Evolutionary conservation across 139 green algal species (phyloP), one percentile per base, ranked within the genome.

Genomic region (Chlamydomonas sp.): DNA sequence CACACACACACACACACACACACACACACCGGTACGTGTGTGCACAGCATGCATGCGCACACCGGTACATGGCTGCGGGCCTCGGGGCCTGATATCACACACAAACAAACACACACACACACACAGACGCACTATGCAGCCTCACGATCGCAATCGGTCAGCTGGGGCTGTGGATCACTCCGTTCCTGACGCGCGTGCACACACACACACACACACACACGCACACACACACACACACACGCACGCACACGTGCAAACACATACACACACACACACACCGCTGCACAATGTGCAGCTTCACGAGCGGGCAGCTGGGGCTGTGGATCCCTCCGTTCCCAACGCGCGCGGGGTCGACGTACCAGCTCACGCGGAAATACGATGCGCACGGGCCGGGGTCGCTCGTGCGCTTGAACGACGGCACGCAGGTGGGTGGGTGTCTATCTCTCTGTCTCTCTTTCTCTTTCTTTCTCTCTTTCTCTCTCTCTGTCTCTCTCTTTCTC

Each of bases 311-410:
- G 60, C 39, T 68, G 39, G 60, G 60, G 20, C 33, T 57, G 67
- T 67, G 58, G 69, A 35, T 81, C 49, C 81, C 81, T 24, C 78
- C 81, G 4, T 87, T 80, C 69, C 81, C 81, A 20, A 87, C 78
- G 5, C 71, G 79, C 2, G 48, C 70, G 3, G 75, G 79, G 4
- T 62, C 73, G 1, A 48, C 38, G 1, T 88, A 85, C 69, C 57
- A 67, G 65, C 79, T 88, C 33, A 73, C 39, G 29, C 59, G 65
- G 5, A 74, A 79, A 34, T 81, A 81, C 35, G 38, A 70, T 1
- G 74, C 73, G 29, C 82, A 88, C 48, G 50, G 30, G 2, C 79
- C 71, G 0, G 82, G 74, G 5, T 67, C 62, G 8, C n/a, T 54
- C 3, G 54, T 79, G 26, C 66, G 58, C 10, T 30, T 81, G 28